Conservation (phyloP, 1,284 basidiomycete genomes). For the Lentinula novae-zelandiae region DNA sequence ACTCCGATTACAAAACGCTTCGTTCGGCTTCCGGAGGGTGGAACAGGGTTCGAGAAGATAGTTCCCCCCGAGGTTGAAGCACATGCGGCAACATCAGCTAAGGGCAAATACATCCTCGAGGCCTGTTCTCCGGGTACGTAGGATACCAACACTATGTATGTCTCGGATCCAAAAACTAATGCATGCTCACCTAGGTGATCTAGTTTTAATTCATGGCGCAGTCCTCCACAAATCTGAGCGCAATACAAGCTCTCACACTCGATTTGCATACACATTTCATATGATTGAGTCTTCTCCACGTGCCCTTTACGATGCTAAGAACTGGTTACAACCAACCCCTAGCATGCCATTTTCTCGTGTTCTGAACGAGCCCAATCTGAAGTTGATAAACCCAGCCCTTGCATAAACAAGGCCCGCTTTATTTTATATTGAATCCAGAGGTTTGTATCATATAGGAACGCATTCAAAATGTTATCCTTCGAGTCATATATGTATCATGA, state of each 20-base stretch:
- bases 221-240: constrained; percentile 87
- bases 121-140: constrained; percentile 70
- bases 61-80: constrained; percentile 41
- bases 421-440: background rate
- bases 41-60: constrained; percentile 78
- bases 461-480: background rate
- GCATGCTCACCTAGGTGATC: constrained; percentile 50
- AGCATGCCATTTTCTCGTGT: constrained; percentile 79
- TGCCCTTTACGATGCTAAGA: constrained; percentile 72
- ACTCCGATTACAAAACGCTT: constrained; percentile 78
- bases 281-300: constrained; percentile 75
- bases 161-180: background rate
- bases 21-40: constrained; percentile 66
- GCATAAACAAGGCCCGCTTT: background rate
- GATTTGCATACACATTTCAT: constrained; percentile 94
- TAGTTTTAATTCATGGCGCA: constrained; percentile 88
- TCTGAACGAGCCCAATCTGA: constrained; percentile 35
- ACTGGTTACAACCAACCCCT: constrained; percentile 86
- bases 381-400: constrained; percentile 11
- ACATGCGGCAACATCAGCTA: constrained; percentile 23
- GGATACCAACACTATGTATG: background rate
- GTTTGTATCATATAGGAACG: background rate
- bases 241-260: constrained; percentile 68
- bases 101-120: constrained; percentile 65
- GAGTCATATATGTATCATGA: background rate